Base-by-base conservation (phyloP, 1,284 basidiomycete species). In the Megacollybia platyphylla region DNA sequence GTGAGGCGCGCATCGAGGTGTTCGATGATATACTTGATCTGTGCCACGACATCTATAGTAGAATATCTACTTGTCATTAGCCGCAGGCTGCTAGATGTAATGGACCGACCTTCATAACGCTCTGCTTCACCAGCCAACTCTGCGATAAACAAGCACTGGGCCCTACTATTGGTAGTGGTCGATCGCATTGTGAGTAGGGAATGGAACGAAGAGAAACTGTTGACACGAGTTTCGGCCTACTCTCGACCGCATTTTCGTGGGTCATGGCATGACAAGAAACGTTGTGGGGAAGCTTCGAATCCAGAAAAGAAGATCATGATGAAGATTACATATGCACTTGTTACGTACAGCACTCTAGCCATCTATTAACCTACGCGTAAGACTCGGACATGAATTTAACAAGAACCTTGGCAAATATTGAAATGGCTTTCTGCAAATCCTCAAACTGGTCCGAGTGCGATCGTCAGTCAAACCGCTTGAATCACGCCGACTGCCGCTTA, bases 61-160 rank as follows among this genome's bases (percentile, higher is more conserved):
- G 37, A 8, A 38, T 26, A 18, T 20, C 34, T 24, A 39, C 11
- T 17, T 28, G 26, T 15, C 9, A 2, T 15, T n/a, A 20, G 11
- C 10, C 13, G 5, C 28, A 31, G 31, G 31, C 31, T 17, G 15
- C 15, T 34, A n/a, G 31, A 11, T 34, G 11, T 30, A 24, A 32
- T 31, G 13, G 35, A 36, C 61, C 44, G 43, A 80, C 79, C 78
- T 55, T 76, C 66, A 50, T 77, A 78, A 32, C 79, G 70, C 47
- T 79, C 78, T 5, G 78, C 76, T 53, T 79, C 73, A 46, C 76
- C 76, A 17, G 78, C 77, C 20, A 82, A 61, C 51, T 76, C 77
- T n/a, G 78, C 76, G 42, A 82, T 58, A 49, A 70, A 68, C 38
- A 74, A 56, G 45, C 52, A 52, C 43, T 58, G 53, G 18, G 54